Percentiles rank a stretch among this genome's conserved stretches.
These are phyloP conservation scores for Aureobasidium musti DNA, from an alignment of 2,329 filamentous ascomycete species.

Conservation along the genomic window DNA sequence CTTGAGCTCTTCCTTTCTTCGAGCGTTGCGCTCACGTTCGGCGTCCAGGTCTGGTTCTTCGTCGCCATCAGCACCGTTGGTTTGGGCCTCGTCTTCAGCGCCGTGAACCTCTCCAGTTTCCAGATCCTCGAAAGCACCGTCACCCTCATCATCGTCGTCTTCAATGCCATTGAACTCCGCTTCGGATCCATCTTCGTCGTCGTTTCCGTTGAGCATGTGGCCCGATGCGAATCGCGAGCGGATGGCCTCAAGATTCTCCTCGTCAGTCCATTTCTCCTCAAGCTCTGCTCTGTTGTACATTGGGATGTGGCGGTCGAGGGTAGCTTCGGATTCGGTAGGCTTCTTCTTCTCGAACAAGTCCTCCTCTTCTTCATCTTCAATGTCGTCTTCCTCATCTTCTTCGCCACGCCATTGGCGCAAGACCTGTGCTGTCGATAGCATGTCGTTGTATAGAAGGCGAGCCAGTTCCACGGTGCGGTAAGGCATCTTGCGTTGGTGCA, in stretches of 20 bases:
- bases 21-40: constrained; percentile 87
- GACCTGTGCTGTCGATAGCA: constrained; percentile 72
- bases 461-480: constrained; percentile 82
- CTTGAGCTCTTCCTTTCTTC: constrained; percentile 90
- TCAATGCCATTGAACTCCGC: constrained; percentile 54
- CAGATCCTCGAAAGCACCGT: constrained; percentile 82
- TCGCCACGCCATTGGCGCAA: constrained; percentile 78
- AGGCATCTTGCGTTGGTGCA: constrained; percentile 69
- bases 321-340: constrained; percentile 48
- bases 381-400: constrained; percentile 54
- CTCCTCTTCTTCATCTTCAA: constrained; percentile 64
- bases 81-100: constrained; percentile 43
- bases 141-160: constrained; percentile 66
- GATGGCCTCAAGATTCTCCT: constrained; percentile 74
- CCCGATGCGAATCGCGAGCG: constrained; percentile 74
- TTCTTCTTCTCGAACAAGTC: constrained; percentile 63
- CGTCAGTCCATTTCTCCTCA: constrained; percentile 80
- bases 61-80: constrained; percentile 46
- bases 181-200: constrained; percentile 56
- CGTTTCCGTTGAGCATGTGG: constrained; percentile 54
- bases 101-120: constrained; percentile 68
- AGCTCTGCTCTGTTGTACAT: constrained; percentile 77
- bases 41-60: constrained; percentile 67
- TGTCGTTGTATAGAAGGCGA: constrained; percentile 83
- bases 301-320: constrained; percentile 78